Base-by-base conservation (phyloP, 2,329 filamentous ascomycete genomes). In the Microsporum ferrugineum region DNA sequence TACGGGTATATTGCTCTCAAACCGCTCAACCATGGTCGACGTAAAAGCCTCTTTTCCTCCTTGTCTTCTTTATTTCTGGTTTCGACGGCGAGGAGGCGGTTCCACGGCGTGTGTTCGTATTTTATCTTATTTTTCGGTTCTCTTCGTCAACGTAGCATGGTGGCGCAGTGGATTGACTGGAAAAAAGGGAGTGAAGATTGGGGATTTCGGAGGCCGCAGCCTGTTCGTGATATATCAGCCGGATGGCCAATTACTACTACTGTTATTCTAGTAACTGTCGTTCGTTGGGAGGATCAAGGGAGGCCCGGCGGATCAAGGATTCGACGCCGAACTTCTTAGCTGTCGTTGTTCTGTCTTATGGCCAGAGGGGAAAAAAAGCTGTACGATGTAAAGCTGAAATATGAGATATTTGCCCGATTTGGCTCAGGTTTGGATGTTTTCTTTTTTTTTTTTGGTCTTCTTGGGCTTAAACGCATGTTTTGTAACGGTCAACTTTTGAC, bases 1-100 rank as follows among this genome's bases (percentile, higher is more conserved):
- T 29, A 41, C 55, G 55, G 55, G 55, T 39, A 57, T 39, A 57
- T 57, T 43, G 55, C 55, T 39, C n/a, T 57, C 55, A 10, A 57
- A 57, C 55, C 55, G 34, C 39, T 57, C 55, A 43, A 57, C 55
- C 55, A 57, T 57, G 55, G 55, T 57, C 14, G 51, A 3, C 14
- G 7, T 38, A 14, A 55, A 55, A 17, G 10, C 49, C 36, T 3
- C 36, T 55, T 23, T 55, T 17, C 6, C 14, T 36, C 5, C 5
- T 45, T 8, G 43, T 5, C 6, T 47, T 27, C 23, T 14, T 47
- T 27, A 12, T 47, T 17, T 23, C 43, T 23, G 43, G 43, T 47
- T 47, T 17, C 17, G 17, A 47, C 43, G 8, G 43, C 17, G 43
- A 47, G 10, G 23, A 6, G 8, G 2, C 23, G 43, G n/a, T 47